Percentiles rank a stretch among this genome's conserved stretches.
These are phyloP conservation scores for Tricharina praecox DNA, from an alignment of 495 filamentous ascomycete genomes.

Conservation along the genomic window DNA sequence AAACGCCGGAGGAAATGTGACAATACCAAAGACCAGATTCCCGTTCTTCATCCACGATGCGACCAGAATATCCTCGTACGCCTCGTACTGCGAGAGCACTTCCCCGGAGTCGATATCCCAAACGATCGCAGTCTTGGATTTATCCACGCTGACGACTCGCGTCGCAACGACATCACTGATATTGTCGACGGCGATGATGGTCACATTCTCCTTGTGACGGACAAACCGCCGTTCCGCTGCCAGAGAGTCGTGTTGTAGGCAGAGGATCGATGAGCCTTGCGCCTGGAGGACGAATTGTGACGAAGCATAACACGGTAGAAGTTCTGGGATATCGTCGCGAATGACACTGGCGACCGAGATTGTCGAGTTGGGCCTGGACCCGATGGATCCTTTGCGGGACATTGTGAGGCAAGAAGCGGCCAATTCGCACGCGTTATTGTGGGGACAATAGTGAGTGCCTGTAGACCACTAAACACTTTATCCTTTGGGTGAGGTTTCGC, in stretches of 20 bases:
- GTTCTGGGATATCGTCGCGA: background rate
- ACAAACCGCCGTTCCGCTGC: constrained; percentile 79
- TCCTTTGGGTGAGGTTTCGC: background rate
- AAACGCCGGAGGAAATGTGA: constrained; percentile 1
- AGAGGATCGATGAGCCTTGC: constrained; percentile 24
- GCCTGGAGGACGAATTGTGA: constrained; percentile 20
- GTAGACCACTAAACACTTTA: background rate
- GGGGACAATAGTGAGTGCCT: background rate
- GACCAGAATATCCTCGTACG: constrained; percentile 68
- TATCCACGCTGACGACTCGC: constrained; percentile 84
- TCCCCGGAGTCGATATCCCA: constrained; percentile 92
- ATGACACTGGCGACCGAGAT: background rate
- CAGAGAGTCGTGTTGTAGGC: constrained; percentile 67
- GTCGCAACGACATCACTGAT: constrained; percentile 70
- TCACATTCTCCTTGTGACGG: constrained; percentile 64
- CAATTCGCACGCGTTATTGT: constrained; percentile 3
- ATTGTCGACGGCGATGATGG: constrained; percentile 76
- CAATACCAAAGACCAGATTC: constrained; percentile 85
- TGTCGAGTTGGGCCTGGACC: constrained; percentile 2
- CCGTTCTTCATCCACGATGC: constrained; percentile 96
- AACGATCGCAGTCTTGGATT: constrained; percentile 78
- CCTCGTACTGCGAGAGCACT: constrained; percentile 74
- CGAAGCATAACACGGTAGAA: constrained; percentile 22
- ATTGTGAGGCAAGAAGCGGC: constrained; percentile 4
- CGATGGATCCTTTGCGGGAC: constrained; percentile 2